Evolutionary conservation across 2,329 filamentous ascomycete species (phyloP).

Genomic region (Neurospora crassa): DNA sequence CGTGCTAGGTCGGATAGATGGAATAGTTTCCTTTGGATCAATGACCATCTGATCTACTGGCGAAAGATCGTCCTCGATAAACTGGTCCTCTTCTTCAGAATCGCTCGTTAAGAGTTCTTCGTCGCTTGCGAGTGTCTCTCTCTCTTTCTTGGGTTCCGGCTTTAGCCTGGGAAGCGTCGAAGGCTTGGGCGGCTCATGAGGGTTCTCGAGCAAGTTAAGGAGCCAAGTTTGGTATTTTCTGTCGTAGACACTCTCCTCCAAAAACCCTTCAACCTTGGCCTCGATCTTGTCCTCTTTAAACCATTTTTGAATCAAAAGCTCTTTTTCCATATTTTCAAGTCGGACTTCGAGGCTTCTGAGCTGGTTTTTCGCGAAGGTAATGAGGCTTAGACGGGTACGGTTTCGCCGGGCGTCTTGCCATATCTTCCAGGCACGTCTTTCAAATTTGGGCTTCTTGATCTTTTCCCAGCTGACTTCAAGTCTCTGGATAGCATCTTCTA

Average conservation of each 20-base stretch:
- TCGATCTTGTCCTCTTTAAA: constrained; percentile 40
- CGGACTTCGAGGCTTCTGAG: constrained; percentile 38
- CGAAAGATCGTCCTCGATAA: constrained; percentile 34
- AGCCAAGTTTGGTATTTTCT: constrained; percentile 44
- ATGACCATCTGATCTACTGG: background rate
- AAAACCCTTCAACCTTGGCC: constrained; percentile 38
- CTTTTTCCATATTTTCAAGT: constrained; percentile 43
- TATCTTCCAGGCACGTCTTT: constrained; percentile 45
- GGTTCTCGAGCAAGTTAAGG: constrained; percentile 34
- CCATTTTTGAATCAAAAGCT: constrained; percentile 46
- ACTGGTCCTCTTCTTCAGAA: constrained; percentile 38
- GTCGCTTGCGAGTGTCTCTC: constrained; percentile 31
- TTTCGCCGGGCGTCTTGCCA: constrained; percentile 49
- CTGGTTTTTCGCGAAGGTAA: constrained; percentile 32
- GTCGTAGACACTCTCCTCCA: constrained; percentile 58
- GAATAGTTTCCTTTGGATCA: background rate
- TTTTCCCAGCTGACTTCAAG: constrained; percentile 47
- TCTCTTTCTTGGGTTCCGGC: constrained; percentile 20
- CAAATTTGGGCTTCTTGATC: constrained; percentile 44
- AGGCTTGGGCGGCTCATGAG: constrained; percentile 29
- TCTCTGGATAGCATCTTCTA: constrained; percentile 43
- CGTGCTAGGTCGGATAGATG: background rate
- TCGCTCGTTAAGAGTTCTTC: constrained; percentile 44
- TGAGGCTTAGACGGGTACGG: constrained; percentile 29
- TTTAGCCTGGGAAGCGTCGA: constrained; percentile 16